Base-by-base conservation (phyloP, 192 early-diverging fungal genomes). In the Coemansia sp. region DNA sequence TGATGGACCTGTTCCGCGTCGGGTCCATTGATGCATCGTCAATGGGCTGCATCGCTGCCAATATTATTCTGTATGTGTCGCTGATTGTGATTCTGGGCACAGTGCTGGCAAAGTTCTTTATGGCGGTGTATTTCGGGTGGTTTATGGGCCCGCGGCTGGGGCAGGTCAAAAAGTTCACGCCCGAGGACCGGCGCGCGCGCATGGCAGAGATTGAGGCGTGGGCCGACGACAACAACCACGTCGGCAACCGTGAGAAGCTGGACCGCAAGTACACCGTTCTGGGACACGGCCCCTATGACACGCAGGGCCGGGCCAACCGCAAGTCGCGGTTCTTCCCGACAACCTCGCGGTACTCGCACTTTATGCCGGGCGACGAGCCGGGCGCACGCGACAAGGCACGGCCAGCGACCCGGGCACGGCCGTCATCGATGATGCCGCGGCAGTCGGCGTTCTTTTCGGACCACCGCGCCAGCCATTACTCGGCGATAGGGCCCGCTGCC, bases 71-170 rank as follows among this genome's bases (percentile, higher is more conserved):
- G 14, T 94, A 88, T 50, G 79, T 90, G 7, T 91, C 91, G 23
- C 78, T 94, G 44, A 75, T 84, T 16, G 74, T 89, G 40, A 83
- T 86, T 50, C 56, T 87, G 41, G 85, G 80, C 19, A 80, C 82
- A 12, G 82, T 88, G 44, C 62, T 84, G 21, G 80, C 83, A 50
- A 87, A 85, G 63, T 94, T 94, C 57, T 63, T 80, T 55, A 73
- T 90, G 58, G 91, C 92, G 0, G 69, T 93, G 21, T 68, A 83
- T 33, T 94, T 92, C 77, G 83, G 84, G 23, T 94, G 91, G 91
- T 82, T 90, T 68, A 70, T 92, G 56, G 84, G 84, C 20, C 79
- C 85, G 61, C 67, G 82, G 30, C 74, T 95, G n/a, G 93, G 93
- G 10, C 81, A 83, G 63, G 83, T 94, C 31, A 78, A 79, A 16